Percentiles rank a stretch among this genome's conserved stretches.
These are phyloP conservation scores for Lyophyllum shimeji DNA, from an alignment of 768 basidiomycete species.

Conservation along the genomic window DNA sequence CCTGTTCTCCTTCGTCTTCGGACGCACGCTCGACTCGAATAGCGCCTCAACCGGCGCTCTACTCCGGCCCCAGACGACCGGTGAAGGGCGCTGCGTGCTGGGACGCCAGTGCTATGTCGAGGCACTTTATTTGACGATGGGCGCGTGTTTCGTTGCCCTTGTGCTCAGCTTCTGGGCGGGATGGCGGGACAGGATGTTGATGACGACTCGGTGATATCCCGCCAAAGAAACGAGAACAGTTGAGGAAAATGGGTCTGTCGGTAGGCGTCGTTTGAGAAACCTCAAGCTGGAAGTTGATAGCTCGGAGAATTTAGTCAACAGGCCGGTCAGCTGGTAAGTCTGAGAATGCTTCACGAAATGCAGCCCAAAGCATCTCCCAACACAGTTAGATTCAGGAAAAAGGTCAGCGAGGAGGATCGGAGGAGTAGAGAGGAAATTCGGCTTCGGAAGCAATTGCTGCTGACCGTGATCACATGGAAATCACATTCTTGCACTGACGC, in stretches of 20 bases:
- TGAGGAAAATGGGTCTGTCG: neutral
- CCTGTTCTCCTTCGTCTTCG: constrained; percentile 80
- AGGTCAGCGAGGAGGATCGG: too few relatives aligned
- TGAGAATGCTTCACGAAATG: too few relatives aligned
- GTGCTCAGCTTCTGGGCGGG: constrained; percentile 52
- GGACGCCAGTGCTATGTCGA: constrained; percentile 62
- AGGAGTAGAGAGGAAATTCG: too few relatives aligned
- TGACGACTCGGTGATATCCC: neutral
- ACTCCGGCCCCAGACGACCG: neutral
- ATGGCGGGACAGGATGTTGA: constrained; percentile 44
- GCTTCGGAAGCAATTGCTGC: too few relatives aligned
- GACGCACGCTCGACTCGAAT: constrained; percentile 77
- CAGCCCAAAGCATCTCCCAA: too few relatives aligned
- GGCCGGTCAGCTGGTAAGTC: too few relatives aligned
- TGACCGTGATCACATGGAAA: too few relatives aligned
- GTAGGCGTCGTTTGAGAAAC: too few relatives aligned
- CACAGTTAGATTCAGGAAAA: too few relatives aligned
- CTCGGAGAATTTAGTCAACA: too few relatives aligned
- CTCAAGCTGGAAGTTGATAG: too few relatives aligned
- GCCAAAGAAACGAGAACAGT: neutral
- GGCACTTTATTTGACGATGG: constrained; percentile 53
- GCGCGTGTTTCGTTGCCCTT: constrained; percentile 44
- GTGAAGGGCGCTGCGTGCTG: constrained; percentile 49
- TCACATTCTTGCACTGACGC: too few relatives aligned
- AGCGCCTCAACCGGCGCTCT: constrained; percentile 15